phyloP scores from a whole-genome alignment of 768 basidiomycete species.

The Russula vinacea region DNA sequence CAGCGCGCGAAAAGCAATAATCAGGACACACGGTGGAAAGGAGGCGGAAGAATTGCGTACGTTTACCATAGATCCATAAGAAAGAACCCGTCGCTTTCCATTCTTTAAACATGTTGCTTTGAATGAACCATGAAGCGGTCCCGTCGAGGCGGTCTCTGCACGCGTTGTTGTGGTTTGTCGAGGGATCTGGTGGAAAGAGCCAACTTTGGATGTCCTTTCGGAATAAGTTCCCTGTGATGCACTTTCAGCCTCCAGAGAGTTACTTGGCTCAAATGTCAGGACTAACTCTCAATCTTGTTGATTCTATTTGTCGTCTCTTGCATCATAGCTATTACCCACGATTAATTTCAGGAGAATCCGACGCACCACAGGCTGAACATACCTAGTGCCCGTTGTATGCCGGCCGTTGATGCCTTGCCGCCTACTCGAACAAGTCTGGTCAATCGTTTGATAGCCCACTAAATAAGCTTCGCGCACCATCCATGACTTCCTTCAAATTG shows the following conservation, averaged over 20 bases:
- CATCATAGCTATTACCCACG: not conserved
- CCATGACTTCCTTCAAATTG: not conserved
- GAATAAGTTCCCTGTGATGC: not conserved
- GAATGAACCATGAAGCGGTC: not conserved
- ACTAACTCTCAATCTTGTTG: not conserved
- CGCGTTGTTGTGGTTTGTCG: constrained; percentile 3
- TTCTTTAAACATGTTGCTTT: not conserved
- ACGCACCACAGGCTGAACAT: not conserved
- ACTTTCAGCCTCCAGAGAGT: not conserved
- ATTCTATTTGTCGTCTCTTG: constrained; percentile 1
- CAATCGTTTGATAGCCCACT: not conserved
- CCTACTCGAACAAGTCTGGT: not conserved
- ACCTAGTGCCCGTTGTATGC: not conserved
- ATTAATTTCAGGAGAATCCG: no score
- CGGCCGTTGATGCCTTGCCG: not conserved
- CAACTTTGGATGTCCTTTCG: not conserved
- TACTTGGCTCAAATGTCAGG: not conserved
- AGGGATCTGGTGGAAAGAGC: constrained; percentile 1
- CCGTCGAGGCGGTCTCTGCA: not conserved
- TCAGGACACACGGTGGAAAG: not conserved
- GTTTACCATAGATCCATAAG: not conserved
- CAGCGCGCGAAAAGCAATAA: no score
- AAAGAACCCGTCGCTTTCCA: not conserved
- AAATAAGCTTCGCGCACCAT: not conserved
- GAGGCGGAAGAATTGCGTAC: not conserved